These are phyloP conservation scores for Uronychia setigera DNA, from an alignment of 73 alveolate species.

Conservation along the genomic window DNA sequence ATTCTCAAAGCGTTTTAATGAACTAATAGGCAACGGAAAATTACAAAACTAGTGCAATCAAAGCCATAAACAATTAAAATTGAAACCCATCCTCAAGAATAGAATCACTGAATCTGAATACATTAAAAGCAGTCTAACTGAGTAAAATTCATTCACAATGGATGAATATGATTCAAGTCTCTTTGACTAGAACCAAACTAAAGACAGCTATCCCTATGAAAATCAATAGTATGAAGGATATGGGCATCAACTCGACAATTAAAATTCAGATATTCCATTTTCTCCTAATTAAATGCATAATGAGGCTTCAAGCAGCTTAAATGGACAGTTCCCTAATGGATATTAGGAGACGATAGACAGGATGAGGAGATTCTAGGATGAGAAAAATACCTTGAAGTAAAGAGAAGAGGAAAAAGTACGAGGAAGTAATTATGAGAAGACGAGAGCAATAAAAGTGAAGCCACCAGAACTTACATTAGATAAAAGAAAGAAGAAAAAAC, in stretches of 20 bases:
- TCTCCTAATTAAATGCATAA: not conserved
- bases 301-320: too few species aligned
- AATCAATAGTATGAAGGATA: not conserved
- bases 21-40: not conserved
- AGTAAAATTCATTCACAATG: too few species aligned
- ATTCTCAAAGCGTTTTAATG: not conserved
- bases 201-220: not conserved
- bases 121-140: not conserved
- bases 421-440: slow-evolving; percentile 38
- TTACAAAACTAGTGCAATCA: not conserved
- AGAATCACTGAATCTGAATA: not conserved
- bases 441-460: slow-evolving; percentile 4
- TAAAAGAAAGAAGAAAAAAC: slow-evolving; percentile 30
- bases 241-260: not conserved
- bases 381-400: slow-evolving; percentile 18
- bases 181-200: not conserved
- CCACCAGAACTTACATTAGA: slow-evolving; percentile 30
- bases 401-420: slow-evolving; percentile 15
- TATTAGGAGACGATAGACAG: slow-evolving; percentile 33
- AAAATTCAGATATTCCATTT: not conserved
- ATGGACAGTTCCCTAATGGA: slow-evolving; percentile 25
- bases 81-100: not conserved
- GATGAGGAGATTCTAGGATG: slow-evolving; percentile 29
- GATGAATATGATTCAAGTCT: too few species aligned
- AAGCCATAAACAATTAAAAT: not conserved